Conservation (phyloP, 164 flowering plant species). For the Cinnamomum chago region DNA sequence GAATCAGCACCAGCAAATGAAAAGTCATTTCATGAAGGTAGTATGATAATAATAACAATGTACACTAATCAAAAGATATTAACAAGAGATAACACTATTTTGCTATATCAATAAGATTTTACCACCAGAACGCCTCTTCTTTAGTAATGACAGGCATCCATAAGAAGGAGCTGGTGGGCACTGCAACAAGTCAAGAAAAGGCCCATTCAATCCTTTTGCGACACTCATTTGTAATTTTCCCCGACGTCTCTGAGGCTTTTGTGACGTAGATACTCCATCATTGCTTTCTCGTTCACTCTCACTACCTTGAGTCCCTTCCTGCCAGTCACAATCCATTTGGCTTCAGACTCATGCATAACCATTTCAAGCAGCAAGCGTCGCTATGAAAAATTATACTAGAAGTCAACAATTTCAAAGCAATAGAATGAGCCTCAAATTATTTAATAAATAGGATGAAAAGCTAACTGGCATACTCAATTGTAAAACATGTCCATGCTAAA, state of each 20-base stretch:
- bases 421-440: too few relatives aligned
- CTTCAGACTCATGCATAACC: not conserved
- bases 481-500: too few relatives aligned
- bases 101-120: constrained; percentile 10
- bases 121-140: constrained; percentile 70
- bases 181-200: constrained; percentile 33
- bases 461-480: too few relatives aligned
- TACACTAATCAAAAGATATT: not conserved
- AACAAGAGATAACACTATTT: not conserved
- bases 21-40: not conserved
- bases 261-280: constrained; percentile 47
- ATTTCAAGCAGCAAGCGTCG: not conserved
- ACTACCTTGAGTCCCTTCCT: constrained; percentile 50
- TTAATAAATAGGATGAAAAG: too few relatives aligned
- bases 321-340: constrained; percentile 19
- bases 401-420: not conserved
- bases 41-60: not conserved
- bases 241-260: constrained; percentile 60
- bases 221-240: constrained; percentile 34
- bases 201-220: constrained; percentile 37
- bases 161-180: constrained; percentile 39
- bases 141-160: constrained; percentile 65
- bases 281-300: constrained; percentile 78
- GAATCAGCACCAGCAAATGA: too few relatives aligned
- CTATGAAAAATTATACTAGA: not conserved